phyloP scores from a whole-genome alignment of 192 early-diverging fungal genomes.

The Rhizoclosmatium globosum region DNA sequence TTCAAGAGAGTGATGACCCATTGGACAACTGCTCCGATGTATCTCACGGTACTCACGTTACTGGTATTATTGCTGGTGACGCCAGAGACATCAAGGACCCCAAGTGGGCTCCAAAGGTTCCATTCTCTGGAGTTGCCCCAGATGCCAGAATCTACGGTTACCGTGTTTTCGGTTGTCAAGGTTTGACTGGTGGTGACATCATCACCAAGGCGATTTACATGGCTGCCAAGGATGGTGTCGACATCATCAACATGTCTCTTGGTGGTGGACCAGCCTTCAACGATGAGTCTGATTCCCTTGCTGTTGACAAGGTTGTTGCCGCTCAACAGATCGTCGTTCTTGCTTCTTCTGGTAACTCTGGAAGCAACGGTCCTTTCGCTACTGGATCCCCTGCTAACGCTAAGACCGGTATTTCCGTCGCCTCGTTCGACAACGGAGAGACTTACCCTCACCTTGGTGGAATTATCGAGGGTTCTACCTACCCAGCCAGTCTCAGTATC shows the following conservation, averaged over 20 bases:
- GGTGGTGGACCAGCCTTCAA: slow-evolving; percentile 70
- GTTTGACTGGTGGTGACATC: slow-evolving; percentile 68
- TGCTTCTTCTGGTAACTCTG: slow-evolving; percentile 79
- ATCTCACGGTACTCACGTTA: slow-evolving; percentile 59
- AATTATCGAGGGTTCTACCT: neutral
- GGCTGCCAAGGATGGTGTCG: slow-evolving; percentile 74
- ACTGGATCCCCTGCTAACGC: neutral
- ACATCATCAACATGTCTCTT: slow-evolving; percentile 87
- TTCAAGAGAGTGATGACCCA: slow-evolving; percentile 52
- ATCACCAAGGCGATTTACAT: slow-evolving; percentile 79
- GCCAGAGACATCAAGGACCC: slow-evolving; percentile 25
- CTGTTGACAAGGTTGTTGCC: slow-evolving; percentile 58
- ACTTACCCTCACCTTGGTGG: neutral
- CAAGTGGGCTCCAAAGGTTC: neutral
- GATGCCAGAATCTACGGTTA: slow-evolving; percentile 80
- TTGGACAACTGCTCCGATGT: slow-evolving; percentile 52
- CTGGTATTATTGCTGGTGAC: slow-evolving; percentile 56
- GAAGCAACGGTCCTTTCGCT: slow-evolving; percentile 59
- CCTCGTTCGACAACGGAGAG: slow-evolving; percentile 6
- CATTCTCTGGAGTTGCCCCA: slow-evolving; percentile 79
- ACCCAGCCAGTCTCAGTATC: neutral
- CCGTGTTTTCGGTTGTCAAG: slow-evolving; percentile 78
- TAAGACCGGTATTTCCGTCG: neutral
- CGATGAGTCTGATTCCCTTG: slow-evolving; percentile 67
- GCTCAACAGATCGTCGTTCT: slow-evolving; percentile 56